phyloP scores from a whole-genome alignment of 371 early-diverging fungal species.

The Mortierella sp. region DNA sequence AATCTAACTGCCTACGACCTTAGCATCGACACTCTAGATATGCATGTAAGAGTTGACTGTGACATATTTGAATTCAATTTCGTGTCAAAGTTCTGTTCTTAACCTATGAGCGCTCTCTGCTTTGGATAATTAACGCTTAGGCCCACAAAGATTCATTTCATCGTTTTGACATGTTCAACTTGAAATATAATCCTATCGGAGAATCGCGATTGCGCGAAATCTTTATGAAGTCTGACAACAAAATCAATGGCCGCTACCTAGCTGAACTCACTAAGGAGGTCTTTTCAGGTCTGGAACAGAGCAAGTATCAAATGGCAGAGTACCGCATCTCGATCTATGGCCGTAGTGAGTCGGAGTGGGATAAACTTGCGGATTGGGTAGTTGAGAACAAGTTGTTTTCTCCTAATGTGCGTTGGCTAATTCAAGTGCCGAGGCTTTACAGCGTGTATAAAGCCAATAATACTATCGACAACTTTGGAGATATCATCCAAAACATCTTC shows the following conservation, averaged over 20 bases:
- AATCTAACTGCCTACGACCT: conserved; percentile 97
- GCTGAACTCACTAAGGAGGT: conserved; percentile 98
- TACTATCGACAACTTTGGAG: conserved; percentile 82
- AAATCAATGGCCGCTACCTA: conserved; percentile 90
- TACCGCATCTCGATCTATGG: conserved; percentile 96
- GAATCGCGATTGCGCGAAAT: conserved; percentile 81
- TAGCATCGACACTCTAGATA: conserved; percentile 97
- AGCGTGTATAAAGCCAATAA: conserved; percentile 86
- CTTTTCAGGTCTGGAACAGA: conserved; percentile 92
- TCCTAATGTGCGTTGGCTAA: conserved; percentile 95
- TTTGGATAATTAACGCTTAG: conserved; percentile 18
- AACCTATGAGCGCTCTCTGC: not conserved
- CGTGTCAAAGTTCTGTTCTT: not conserved
- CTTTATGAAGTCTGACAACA: conserved; percentile 97
- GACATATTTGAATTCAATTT: not conserved
- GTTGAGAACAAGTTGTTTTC: conserved; percentile 93
- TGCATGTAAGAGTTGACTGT: conserved; percentile 76
- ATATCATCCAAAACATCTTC: conserved; percentile 90
- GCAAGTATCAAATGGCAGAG: conserved; percentile 96
- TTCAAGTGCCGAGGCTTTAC: conserved; percentile 97
- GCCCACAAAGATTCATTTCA: conserved; percentile 90
- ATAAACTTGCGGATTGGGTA: conserved; percentile 96
- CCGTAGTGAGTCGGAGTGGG: conserved; percentile 87
- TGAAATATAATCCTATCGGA: conserved; percentile 97
- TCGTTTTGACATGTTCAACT: conserved; percentile 98